These are phyloP conservation scores for Starmerella kuoi DNA, from an alignment of 805 yeast genomes.

Conservation along the genomic window DNA sequence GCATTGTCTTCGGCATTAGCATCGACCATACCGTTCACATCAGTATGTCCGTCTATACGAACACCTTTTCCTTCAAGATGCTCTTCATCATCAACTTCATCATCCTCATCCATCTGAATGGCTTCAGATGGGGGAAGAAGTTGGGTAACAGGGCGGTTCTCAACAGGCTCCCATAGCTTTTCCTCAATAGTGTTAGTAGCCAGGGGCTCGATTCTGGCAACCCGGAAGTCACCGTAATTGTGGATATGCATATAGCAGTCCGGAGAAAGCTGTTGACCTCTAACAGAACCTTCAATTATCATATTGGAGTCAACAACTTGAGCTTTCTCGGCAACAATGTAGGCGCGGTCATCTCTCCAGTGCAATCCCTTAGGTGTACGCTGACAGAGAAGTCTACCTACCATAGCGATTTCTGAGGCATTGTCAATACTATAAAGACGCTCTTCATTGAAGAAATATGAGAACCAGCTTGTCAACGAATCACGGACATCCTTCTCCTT, in stretches of 20 bases:
- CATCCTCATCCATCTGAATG: constrained; percentile 20
- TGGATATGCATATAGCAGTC: constrained; percentile 76
- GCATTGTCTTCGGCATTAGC: constrained; percentile 28
- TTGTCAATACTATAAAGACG: constrained; percentile 61
- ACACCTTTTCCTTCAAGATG: constrained; percentile 34
- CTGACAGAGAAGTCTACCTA: constrained; percentile 68
- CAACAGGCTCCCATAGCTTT: constrained; percentile 25
- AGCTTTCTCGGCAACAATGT: constrained; percentile 61
- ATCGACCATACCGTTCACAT: constrained; percentile 32
- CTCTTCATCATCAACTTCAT: constrained; percentile 27
- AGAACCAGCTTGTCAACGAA: constrained; percentile 52
- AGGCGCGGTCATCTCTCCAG: constrained; percentile 93
- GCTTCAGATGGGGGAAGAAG: constrained; percentile 20
- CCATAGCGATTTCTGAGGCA: constrained; percentile 56
- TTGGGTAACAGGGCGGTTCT: constrained; percentile 26
- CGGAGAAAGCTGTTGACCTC: constrained; percentile 63
- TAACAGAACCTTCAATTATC: constrained; percentile 65
- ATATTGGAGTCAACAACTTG: constrained; percentile 35
- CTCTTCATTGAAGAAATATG: constrained; percentile 71
- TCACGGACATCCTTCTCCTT: constrained; percentile 58
- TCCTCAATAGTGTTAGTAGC: background rate
- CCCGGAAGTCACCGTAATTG: constrained; percentile 78
- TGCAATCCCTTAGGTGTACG: constrained; percentile 70
- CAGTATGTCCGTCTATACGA: constrained; percentile 45
- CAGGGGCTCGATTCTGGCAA: constrained; percentile 40